Conservation (phyloP, 2,329 filamentous ascomycete species). For the Graphilbum fragrans region DNA sequence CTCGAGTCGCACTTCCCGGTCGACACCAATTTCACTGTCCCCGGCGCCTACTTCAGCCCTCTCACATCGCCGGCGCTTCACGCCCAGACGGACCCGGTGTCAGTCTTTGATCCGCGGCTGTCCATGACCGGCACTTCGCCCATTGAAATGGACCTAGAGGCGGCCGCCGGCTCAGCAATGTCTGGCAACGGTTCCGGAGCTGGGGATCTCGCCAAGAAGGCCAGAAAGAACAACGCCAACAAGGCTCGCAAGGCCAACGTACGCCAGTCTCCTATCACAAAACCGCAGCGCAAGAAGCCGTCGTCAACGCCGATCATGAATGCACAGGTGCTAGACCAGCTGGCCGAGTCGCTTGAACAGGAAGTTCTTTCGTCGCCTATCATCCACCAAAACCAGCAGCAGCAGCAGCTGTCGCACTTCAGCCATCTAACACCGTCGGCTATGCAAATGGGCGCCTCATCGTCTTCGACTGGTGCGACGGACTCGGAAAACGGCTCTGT, state of each 20-base stretch:
- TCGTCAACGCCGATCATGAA: slow-evolving; percentile 42
- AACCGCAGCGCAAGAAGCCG: slow-evolving; percentile 46
- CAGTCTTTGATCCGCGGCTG: slow-evolving; percentile 31
- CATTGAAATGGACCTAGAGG: slow-evolving; percentile 44
- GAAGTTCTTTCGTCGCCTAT: slow-evolving; percentile 11
- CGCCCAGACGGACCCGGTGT: slow-evolving; percentile 47
- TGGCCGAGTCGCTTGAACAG: slow-evolving; percentile 31
- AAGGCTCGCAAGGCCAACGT: slow-evolving; percentile 42
- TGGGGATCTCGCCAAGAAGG: slow-evolving; percentile 35
- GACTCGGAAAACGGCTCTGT: slow-evolving; percentile 53
- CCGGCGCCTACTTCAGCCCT: slow-evolving; percentile 69
- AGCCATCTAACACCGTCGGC: slow-evolving; percentile 4
- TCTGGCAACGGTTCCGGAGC: slow-evolving; percentile 8
- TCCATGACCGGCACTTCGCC: slow-evolving; percentile 33
- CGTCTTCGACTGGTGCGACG: slow-evolving; percentile 30
- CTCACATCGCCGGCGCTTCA: slow-evolving; percentile 70
- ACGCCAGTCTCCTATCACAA: slow-evolving; percentile 62
- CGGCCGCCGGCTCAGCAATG: slow-evolving; percentile 18
- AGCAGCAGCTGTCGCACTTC: slow-evolving; percentile 18
- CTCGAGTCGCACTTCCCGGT: slow-evolving; percentile 58
- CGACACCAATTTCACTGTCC: slow-evolving; percentile 47
- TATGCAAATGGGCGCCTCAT: slow-evolving; percentile 16
- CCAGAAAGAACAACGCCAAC: slow-evolving; percentile 35
- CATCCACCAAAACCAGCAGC: slow-evolving; percentile 21
- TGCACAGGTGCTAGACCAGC: slow-evolving; percentile 41